Base-by-base conservation (phyloP, 176 grass and related monocot species). In the Echinochloa phyllopogon region DNA sequence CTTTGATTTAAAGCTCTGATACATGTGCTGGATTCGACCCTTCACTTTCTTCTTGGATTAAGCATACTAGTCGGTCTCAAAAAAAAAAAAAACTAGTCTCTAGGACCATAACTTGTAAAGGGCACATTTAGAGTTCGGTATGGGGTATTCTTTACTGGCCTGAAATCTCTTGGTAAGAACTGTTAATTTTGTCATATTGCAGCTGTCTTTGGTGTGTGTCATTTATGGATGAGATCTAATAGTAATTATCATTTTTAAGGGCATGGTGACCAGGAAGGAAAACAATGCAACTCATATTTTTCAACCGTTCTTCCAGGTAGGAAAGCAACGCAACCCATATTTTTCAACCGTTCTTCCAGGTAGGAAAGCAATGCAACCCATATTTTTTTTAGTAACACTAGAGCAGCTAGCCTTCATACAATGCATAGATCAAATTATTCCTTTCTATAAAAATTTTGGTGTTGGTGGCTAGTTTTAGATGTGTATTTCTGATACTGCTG, bases 191-290 rank as follows among this genome's bases (percentile, higher is more conserved):
- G 16, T 33, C 67, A 55, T 76, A 58, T 68, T 77, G 37, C 73
- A 65, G 38, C 49, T 78, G 40, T 77, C 72, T 77, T 84, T 75
- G 48, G 29, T 18, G 3, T 12, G 40, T 39, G 50, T 23, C 51
- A 78, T 85, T 74, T 81, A 64, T 12, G 44, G n/a, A 73, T 18
- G 45, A 80, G 23, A 53, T 80, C 2, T 25, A 27, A 7, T 65
- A 62, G 47, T 40, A 6, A 64, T 72, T 6, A 72, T 80, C 15
- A 79, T 79, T 80, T 80, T 79, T 5, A 44, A 45, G 45, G 58
- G 17, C 47, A 66, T 65, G 68, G 38, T 67, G 6, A 11, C 23
- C 50, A 42, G 15, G 23, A 37, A 58, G 6, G 23, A 77, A 77
- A 69, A 14, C 25, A 6, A 36, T 71, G 15, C 9, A 44, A 62